phyloP scores from a whole-genome alignment of 2,329 filamentous ascomycete species.

The Fusarium fracticaudum region DNA sequence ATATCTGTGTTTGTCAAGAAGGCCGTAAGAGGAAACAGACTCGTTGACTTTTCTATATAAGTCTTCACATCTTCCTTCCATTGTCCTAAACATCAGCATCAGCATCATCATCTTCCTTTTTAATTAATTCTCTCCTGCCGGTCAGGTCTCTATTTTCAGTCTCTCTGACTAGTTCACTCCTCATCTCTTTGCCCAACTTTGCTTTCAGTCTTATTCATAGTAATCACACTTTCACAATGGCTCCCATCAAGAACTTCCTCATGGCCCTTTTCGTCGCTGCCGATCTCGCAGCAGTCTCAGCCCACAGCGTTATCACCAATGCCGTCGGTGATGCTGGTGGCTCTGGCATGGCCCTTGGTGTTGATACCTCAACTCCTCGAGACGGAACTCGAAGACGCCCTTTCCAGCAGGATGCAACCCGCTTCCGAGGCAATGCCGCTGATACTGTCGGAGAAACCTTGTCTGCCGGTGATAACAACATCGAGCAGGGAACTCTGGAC shows the following conservation, averaged over 20 bases:
- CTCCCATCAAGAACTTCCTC: constrained; percentile 11
- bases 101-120: neutral
- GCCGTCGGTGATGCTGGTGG: constrained; percentile 67
- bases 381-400: constrained; percentile 68
- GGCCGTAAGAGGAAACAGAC: neutral
- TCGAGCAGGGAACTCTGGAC: constrained; percentile 35
- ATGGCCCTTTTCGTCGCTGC: constrained; percentile 7
- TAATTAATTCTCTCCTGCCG: constrained; percentile 3
- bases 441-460: constrained; percentile 7
- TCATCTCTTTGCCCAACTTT: neutral
- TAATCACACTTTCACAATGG: neutral
- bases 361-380: constrained; percentile 67
- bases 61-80: neutral
- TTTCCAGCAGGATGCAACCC: constrained; percentile 69
- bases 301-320: constrained; percentile 7
- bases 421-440: neutral
- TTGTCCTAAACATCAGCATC: neutral
- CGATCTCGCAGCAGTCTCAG: constrained; percentile 2
- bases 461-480: neutral
- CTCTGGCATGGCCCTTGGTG: constrained; percentile 59
- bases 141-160: constrained; percentile 1
- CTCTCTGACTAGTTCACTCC: neutral
- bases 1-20: neutral
- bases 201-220: neutral
- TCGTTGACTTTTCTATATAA: constrained; percentile 1